A percentile compares a stretch with the other conserved stretches of the same genome.
Conservation (phyloP, 1,284 basidiomycete genomes). For the Cutaneotrichosporon sp. region DNA sequence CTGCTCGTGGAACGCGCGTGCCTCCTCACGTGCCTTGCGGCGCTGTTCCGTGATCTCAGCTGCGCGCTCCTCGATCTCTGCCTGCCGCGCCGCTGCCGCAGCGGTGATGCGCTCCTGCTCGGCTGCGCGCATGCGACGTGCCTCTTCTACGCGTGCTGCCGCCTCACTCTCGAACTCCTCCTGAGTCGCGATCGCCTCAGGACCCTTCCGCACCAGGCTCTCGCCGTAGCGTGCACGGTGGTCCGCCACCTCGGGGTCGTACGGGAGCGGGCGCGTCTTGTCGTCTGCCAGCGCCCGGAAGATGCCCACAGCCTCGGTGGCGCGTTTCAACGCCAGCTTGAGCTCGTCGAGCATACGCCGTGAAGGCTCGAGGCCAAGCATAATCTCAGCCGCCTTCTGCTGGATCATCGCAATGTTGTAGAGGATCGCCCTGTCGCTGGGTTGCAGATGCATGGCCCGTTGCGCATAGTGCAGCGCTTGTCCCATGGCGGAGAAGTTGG, state of each 20-base stretch:
- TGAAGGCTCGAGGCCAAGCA: conserved; percentile 68
- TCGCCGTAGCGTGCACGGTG: conserved; percentile 85
- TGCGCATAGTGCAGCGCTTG: conserved; percentile 77
- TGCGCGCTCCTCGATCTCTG: conserved; percentile 59
- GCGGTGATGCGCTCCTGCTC: conserved; percentile 51
- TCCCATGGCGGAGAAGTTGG: conserved; percentile 73
- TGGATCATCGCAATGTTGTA: conserved; percentile 97
- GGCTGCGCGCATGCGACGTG: conserved; percentile 56
- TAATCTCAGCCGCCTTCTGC: conserved; percentile 86
- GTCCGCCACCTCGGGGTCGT: conserved; percentile 79
- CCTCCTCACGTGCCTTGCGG: conserved; percentile 71
- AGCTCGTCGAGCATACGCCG: conserved; percentile 79
- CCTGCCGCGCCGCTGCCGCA: conserved; percentile 41
- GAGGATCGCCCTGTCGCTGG: conserved; percentile 78
- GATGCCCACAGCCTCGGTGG: conserved; percentile 82
- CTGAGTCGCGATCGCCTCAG: conserved; percentile 73
- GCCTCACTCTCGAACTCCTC: conserved; percentile 70
- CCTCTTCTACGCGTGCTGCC: conserved; percentile 70
- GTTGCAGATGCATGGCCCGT: conserved; percentile 76
- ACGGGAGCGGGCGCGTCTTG: conserved; percentile 68
- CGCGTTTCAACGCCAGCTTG: conserved; percentile 71
- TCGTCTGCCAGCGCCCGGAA: conserved; percentile 79
- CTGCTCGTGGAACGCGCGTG: conserved; percentile 58
- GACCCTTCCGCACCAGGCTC: conserved; percentile 72
- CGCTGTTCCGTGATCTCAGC: conserved; percentile 73